Percentiles rank a stretch among this genome's conserved stretches.
Conservation (phyloP, 371 early-diverging fungal genomes). For the Mucor plumbeus region DNA sequence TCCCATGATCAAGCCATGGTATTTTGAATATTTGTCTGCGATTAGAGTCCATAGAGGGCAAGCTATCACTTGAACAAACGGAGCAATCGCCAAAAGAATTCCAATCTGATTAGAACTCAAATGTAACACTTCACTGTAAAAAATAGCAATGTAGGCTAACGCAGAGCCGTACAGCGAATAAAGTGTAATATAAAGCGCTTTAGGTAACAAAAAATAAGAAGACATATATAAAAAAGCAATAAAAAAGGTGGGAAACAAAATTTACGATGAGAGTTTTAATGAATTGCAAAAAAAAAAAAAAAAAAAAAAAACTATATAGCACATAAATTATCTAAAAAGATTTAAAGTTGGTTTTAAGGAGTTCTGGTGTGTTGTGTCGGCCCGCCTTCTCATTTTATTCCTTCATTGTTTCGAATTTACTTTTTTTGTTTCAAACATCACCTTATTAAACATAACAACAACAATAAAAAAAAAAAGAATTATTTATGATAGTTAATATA, state of each 20-base stretch:
- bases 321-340: neutral
- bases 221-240: neutral
- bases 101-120: conserved; percentile 44
- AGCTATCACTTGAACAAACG: conserved; percentile 42
- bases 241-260: neutral
- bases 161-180: conserved; percentile 44
- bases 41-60: conserved; percentile 45
- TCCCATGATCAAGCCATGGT: conserved; percentile 43
- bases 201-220: conserved; percentile 25
- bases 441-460: too few species aligned
- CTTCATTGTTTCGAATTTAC: neutral
- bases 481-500: too few species aligned
- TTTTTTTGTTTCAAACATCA: neutral
- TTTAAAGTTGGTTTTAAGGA: conserved; percentile 7
- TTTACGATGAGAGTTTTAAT: neutral
- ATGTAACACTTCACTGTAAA: conserved; percentile 39
- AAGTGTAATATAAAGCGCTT: conserved; percentile 37
- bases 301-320: neutral
- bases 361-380: neutral
- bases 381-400: neutral
- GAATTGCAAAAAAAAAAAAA: neutral
- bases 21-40: conserved; percentile 35
- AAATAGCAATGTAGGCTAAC: conserved; percentile 37
- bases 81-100: conserved; percentile 41
- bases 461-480: too few species aligned